Evolutionary conservation across 306 rosid species (phyloP).

Genomic region (Fragaria nilgerrensis): DNA sequence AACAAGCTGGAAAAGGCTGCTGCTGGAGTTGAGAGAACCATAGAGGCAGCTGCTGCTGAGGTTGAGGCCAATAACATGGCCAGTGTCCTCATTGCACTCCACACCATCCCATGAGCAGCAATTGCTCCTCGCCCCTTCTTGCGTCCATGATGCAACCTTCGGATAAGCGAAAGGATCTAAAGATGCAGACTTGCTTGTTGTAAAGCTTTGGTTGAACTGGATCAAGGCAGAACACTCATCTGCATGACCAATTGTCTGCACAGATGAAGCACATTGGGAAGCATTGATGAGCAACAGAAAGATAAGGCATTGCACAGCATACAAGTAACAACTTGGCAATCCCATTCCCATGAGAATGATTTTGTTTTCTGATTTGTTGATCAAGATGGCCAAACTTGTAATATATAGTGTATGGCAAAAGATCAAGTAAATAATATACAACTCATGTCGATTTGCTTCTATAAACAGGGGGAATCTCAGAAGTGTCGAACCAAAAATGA

Average conservation of each 20-base stretch:
- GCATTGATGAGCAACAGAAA: neutral
- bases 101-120: constrained; percentile 25
- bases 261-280: neutral
- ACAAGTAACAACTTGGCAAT: neutral
- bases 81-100: neutral
- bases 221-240: constrained; percentile 13
- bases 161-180: constrained; percentile 9
- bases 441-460: no score
- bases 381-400: no score
- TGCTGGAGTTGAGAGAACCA: constrained; percentile 23
- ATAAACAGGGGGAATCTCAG: no score
- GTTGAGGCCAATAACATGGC: constrained; percentile 16
- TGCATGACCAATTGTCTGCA: neutral
- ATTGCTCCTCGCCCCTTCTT: neutral
- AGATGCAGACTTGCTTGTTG: neutral
- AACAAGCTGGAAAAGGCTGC: constrained; percentile 19
- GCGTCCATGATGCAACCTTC: constrained; percentile 11
- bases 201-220: constrained; percentile 16
- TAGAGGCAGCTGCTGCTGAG: constrained; percentile 19
- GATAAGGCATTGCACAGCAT: no score
- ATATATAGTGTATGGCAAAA: no score
- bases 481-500: no score
- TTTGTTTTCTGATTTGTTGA: no score
- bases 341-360: neutral
- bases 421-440: no score